phyloP scores from a whole-genome alignment of 768 basidiomycete species.

The Suillus luteus region DNA sequence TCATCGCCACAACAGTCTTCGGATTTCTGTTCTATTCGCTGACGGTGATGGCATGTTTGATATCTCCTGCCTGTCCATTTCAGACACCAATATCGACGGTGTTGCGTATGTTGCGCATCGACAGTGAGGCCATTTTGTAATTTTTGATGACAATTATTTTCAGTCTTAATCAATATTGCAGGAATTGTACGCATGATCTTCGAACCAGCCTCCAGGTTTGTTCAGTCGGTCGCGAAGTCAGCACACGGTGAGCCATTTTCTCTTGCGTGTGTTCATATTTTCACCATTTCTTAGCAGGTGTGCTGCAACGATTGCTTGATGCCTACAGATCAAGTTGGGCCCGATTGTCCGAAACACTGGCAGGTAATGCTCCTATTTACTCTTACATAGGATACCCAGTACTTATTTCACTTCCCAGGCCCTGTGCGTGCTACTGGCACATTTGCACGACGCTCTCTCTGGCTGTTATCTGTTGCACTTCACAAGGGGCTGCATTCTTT shows the following conservation, averaged over 20 bases:
- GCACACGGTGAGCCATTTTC: neutral
- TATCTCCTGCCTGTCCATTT: constrained; percentile 8
- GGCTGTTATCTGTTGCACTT: neutral
- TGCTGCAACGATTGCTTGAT: neutral
- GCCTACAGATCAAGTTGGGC: neutral
- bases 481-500: neutral
- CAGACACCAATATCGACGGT: constrained; percentile 8
- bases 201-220: neutral
- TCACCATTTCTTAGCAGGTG: neutral
- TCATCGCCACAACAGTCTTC: neutral
- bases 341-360: neutral
- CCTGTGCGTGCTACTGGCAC: neutral
- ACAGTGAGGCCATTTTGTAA: neutral
- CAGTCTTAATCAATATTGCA: neutral
- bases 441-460: neutral
- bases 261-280: neutral
- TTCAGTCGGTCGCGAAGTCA: neutral
- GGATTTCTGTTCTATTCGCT: constrained; percentile 6
- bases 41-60: constrained; percentile 8
- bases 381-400: neutral
- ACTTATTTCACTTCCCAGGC: neutral
- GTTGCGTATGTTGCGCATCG: neutral
- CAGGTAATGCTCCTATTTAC: neutral
- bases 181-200: neutral
- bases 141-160: neutral